Evolutionary conservation across 805 yeast genomes (phyloP).

Genomic region (Candida chauliodis): DNA sequence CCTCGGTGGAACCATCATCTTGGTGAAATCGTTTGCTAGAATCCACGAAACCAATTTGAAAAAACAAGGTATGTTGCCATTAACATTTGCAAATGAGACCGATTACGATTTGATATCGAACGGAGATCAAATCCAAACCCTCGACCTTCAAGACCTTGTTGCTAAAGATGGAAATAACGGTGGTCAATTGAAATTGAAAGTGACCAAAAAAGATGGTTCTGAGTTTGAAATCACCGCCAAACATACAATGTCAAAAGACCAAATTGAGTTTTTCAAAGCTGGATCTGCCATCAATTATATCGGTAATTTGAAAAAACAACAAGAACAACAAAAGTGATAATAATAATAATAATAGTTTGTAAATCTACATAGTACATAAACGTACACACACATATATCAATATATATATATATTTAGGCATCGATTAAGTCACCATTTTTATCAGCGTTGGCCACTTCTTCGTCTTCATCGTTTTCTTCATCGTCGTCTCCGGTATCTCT

Average conservation of each 20-base stretch:
- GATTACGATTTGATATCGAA: slow-evolving; percentile 81
- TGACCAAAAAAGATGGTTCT: slow-evolving; percentile 70
- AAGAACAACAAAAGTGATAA: too few relatives aligned
- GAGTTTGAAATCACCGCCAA: slow-evolving; percentile 67
- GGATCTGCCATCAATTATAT: slow-evolving; percentile 96
- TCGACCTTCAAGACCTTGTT: slow-evolving; percentile 71
- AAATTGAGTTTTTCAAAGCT: slow-evolving; percentile 91
- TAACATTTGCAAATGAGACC: slow-evolving; percentile 83
- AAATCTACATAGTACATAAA: background rate
- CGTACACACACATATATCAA: background rate
- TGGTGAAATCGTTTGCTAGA: slow-evolving; percentile 95
- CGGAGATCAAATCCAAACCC: slow-evolving; percentile 75
- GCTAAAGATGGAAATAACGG: slow-evolving; percentile 85
- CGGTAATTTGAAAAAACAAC: slow-evolving; percentile 10
- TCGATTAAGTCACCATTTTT: slow-evolving; percentile 9
- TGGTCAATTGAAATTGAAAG: slow-evolving; percentile 66
- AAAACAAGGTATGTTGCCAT: slow-evolving; percentile 96
- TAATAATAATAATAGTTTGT: background rate
- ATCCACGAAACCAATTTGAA: slow-evolving; percentile 97
- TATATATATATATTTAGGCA: slow-evolving; percentile 1
- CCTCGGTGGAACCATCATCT: slow-evolving; percentile 83
- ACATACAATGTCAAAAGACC: slow-evolving; percentile 97
- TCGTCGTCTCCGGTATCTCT: slow-evolving; percentile 62
- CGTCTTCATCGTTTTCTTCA: slow-evolving; percentile 39
- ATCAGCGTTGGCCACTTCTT: background rate